phyloP scores from a whole-genome alignment of 805 yeast species.

The Metschnikowia gelsemii region DNA sequence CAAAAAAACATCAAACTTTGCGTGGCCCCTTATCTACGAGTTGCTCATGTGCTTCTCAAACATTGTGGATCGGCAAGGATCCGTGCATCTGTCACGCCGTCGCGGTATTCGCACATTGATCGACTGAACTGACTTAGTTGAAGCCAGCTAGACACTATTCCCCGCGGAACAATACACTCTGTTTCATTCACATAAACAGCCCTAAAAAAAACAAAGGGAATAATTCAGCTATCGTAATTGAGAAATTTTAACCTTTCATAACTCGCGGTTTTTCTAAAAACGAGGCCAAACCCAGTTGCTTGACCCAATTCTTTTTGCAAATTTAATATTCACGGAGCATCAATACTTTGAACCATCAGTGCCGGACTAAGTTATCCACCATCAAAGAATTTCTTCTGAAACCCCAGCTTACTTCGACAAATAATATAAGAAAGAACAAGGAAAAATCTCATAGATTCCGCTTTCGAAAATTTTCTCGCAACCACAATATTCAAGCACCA shows the following conservation, averaged over 20 bases:
- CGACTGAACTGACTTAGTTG: constrained; percentile 1
- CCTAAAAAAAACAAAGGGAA: not conserved
- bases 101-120: constrained; percentile 8
- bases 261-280: no score
- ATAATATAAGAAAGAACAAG: not conserved
- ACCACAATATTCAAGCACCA: no score
- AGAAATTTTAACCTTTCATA: no score
- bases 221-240: not conserved
- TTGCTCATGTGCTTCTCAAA: no score
- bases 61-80: not conserved
- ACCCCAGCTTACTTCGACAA: not conserved
- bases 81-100: constrained; percentile 9
- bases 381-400: not conserved
- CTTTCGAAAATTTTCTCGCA: no score
- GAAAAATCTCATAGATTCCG: not conserved
- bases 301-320: no score
- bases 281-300: no score
- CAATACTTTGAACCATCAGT: constrained; percentile 1
- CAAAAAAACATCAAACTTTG: no score
- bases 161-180: constrained; percentile 10
- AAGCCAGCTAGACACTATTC: constrained; percentile 5
- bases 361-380: constrained; percentile 3
- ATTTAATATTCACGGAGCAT: not conserved
- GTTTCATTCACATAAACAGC: constrained; percentile 3
- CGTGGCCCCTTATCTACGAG: not conserved